Conservation (phyloP, 768 basidiomycete genomes). For the Auricularia sp. region DNA sequence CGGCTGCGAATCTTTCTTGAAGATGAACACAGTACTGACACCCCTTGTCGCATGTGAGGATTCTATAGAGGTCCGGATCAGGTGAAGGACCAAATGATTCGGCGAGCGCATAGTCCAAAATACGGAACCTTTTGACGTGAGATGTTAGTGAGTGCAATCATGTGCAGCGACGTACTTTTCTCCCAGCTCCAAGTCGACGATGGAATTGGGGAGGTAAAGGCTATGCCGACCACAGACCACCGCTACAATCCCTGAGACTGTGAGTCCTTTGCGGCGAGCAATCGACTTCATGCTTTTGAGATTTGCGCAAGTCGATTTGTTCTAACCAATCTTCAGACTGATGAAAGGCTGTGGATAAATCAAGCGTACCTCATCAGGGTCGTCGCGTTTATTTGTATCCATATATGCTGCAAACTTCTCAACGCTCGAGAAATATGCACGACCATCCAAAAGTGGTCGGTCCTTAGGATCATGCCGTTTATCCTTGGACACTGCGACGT, state of each 20-base stretch:
- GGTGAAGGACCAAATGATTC: background rate
- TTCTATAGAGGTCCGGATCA: background rate
- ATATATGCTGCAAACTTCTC: too few species aligned
- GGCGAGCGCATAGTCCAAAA: conserved; percentile 1
- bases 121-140: conserved; percentile 3
- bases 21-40: conserved; percentile 12
- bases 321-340: too few species aligned
- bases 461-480: background rate
- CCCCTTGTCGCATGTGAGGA: conserved; percentile 11
- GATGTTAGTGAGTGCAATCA: too few species aligned
- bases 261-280: conserved; percentile 16
- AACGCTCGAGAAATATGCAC: background rate
- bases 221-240: conserved; percentile 11
- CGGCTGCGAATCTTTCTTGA: conserved; percentile 3
- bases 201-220: background rate
- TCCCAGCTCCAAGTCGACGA: background rate
- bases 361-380: too few species aligned
- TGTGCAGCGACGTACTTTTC: background rate
- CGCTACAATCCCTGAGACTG: conserved; percentile 14
- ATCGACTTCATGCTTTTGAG: conserved; percentile 16
- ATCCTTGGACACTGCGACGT: background rate
- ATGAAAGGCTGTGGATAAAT: too few species aligned
- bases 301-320: conserved; percentile 15
- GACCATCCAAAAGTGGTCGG: background rate
- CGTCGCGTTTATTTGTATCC: too few species aligned